Evolutionary conservation across 345 rosid species (phyloP).

Genomic region (Salix caprea): DNA sequence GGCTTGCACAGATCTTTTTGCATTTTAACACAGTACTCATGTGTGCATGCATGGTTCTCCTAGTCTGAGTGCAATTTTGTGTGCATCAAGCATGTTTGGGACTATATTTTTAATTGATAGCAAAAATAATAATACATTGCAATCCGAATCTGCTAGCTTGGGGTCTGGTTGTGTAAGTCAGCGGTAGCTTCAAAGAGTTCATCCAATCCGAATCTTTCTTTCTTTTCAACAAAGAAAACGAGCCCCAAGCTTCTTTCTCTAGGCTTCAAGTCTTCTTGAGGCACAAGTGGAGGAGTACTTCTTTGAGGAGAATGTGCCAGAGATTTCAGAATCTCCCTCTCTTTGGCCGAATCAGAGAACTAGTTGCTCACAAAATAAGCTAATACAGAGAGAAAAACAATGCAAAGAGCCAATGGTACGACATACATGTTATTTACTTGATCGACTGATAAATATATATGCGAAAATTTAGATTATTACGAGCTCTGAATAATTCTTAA

Average conservation of each 20-base stretch:
- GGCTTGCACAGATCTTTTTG: too few relatives aligned
- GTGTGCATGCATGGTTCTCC: too few relatives aligned
- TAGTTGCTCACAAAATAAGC: constrained; percentile 20
- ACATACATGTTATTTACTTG: background rate
- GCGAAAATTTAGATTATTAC: too few relatives aligned
- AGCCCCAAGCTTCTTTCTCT: constrained; percentile 35
- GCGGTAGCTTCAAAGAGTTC: constrained; percentile 63
- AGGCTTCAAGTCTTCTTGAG: constrained; percentile 18
- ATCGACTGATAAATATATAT: too few relatives aligned
- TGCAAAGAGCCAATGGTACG: constrained; percentile 11
- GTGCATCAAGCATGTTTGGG: too few relatives aligned
- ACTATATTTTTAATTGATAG: too few relatives aligned
- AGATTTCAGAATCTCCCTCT: constrained; percentile 26
- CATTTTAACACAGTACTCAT: too few relatives aligned
- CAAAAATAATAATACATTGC: too few relatives aligned
- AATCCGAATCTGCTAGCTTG: constrained; percentile 20
- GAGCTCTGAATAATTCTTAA: too few relatives aligned
- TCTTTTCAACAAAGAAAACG: constrained; percentile 43
- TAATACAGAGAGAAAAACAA: constrained; percentile 9
- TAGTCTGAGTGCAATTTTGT: too few relatives aligned
- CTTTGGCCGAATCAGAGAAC: constrained; percentile 17
- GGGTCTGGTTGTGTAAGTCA: constrained; percentile 39
- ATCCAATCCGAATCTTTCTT: constrained; percentile 43
- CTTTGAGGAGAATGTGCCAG: constrained; percentile 27
- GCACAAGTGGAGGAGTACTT: constrained; percentile 2